Base-by-base conservation (phyloP, 441 rosid species). In the Adansonia grandidieri region DNA sequence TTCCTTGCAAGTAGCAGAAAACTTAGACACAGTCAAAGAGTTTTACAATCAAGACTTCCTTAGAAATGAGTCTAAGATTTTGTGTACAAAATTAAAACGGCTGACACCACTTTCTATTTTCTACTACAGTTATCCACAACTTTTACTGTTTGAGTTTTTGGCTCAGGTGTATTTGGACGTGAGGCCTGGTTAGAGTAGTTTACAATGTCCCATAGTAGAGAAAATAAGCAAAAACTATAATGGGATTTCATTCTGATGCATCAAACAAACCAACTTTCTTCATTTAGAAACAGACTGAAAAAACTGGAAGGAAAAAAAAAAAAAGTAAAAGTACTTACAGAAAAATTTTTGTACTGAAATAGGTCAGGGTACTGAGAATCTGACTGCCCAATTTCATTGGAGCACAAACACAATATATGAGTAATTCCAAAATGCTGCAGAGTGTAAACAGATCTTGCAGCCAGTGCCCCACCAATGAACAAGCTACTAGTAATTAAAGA, bases 331-430 rank as follows among this genome's bases (percentile, higher is more conserved):
- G 76, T 37, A 85, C 98, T 90, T 78, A 93, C 99, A 11, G 97
- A 92, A 86, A 89, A 95, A 76, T 97, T 97, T 86, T 85, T 82
- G 88, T 97, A 95, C 81, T 89, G 73, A 71, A 93, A 97, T 50
- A 92, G 85, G 76, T 90, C 96, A 2, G 92, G 97, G 79, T 79
- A 85, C 81, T 95, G 99, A 73, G 98, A 89, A 84, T 97, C 99
- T 17, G 98, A 88, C 79, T 97, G 99, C 51, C 99, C 99, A 58
- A 91, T 97, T 85, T 97, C 99, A 86, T 92, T 97, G 76, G 99
- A 94, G 68, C 99, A 95, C 70, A 97, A 85, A 78, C 99, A 97
- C 83, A 97, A 83, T 73, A 95, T 78, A 80, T 93, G 98, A 78
- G 94, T 90, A 74, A 93, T 88, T 79, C 94, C 97, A 76, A 93